These are phyloP conservation scores for Kwoniella sp. DNA, from an alignment of 768 basidiomycete species.

Conservation along the genomic window DNA sequence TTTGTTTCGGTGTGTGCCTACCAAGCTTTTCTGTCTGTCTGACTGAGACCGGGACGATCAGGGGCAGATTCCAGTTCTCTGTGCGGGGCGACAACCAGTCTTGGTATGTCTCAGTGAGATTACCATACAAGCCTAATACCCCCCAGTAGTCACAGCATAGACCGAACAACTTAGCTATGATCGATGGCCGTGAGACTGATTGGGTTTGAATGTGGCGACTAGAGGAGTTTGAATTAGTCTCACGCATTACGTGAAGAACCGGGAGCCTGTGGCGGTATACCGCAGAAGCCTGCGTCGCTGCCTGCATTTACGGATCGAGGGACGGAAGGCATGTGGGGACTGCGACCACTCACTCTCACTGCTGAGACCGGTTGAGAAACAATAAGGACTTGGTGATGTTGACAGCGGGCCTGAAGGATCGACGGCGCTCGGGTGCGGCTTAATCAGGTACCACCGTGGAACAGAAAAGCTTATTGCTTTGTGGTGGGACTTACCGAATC, in stretches of 20 bases:
- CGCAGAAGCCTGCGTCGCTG: background rate
- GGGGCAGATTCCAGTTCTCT: background rate
- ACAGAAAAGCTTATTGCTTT: constrained; percentile 2
- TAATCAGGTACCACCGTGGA: background rate
- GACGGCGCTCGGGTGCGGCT: constrained; percentile 5
- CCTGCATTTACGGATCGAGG: too few relatives aligned
- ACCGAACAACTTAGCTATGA: background rate
- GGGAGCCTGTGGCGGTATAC: background rate
- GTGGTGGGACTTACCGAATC: background rate
- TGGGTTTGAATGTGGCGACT: background rate
- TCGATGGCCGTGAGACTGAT: background rate
- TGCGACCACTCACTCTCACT: too few relatives aligned
- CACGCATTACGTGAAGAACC: background rate
- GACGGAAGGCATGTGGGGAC: too few relatives aligned
- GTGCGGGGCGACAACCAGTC: background rate
- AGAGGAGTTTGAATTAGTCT: background rate
- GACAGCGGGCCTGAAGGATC: background rate
- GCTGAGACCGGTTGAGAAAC: too few relatives aligned
- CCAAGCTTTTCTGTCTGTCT: background rate
- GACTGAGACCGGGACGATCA: background rate
- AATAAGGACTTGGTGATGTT: too few relatives aligned
- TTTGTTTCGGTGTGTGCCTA: background rate
- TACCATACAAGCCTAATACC: too few relatives aligned
- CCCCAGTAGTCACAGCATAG: background rate
- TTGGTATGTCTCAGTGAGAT: background rate